Evolutionary conservation across 2,329 filamentous ascomycete genomes (phyloP).

Genomic region (Albifimbria verrucaria): DNA sequence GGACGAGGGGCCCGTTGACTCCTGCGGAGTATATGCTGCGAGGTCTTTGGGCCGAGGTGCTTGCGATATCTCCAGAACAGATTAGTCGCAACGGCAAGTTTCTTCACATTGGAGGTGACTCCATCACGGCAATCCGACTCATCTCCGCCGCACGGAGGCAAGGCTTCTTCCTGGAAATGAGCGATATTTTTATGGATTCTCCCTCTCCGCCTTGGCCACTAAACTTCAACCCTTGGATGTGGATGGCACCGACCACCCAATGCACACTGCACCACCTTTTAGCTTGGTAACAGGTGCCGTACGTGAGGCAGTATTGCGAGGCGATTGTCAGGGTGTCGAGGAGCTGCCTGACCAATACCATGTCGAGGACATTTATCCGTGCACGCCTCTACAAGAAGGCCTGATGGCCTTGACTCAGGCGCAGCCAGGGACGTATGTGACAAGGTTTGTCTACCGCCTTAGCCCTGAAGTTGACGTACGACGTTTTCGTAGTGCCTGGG

Average conservation of each 20-base stretch:
- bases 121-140: constrained; percentile 11
- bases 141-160: constrained; percentile 4
- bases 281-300: too few relatives aligned
- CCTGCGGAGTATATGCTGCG: constrained; percentile 7
- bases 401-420: too few relatives aligned
- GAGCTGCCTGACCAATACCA: neutral
- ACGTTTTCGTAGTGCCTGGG: too few relatives aligned
- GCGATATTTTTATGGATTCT: constrained; percentile 9
- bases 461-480: too few relatives aligned
- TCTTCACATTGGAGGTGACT: too few relatives aligned
- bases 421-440: neutral
- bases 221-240: neutral
- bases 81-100: constrained; percentile 10
- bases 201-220: constrained; percentile 29
- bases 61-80: constrained; percentile 5
- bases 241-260: neutral
- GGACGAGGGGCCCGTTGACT: too few relatives aligned
- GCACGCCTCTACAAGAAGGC: too few relatives aligned
- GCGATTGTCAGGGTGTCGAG: too few relatives aligned
- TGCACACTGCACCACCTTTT: neutral
- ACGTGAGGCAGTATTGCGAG: too few relatives aligned
- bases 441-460: neutral
- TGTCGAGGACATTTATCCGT: too few relatives aligned
- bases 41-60: constrained; percentile 11
- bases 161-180: constrained; percentile 3